These are phyloP conservation scores for Sporisorium sorghi DNA, from an alignment of 1,284 basidiomycete genomes.

Conservation along the genomic window DNA sequence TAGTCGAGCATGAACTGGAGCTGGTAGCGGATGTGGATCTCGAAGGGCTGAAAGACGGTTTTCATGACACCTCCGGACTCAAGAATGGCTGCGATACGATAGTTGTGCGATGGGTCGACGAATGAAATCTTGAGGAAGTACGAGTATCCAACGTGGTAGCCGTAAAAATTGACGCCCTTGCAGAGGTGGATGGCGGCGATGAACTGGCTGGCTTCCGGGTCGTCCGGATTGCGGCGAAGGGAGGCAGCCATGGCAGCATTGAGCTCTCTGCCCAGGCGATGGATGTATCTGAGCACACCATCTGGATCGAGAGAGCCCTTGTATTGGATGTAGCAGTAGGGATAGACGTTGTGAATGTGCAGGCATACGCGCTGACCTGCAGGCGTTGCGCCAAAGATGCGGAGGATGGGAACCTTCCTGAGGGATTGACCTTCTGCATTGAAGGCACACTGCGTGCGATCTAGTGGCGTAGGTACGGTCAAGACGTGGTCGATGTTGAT, in stretches of 20 bases:
- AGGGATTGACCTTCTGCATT: slow-evolving; percentile 75
- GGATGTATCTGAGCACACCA: slow-evolving; percentile 77
- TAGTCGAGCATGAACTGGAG: slow-evolving; percentile 96
- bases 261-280: slow-evolving; percentile 77
- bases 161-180: slow-evolving; percentile 96
- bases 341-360: slow-evolving; percentile 81
- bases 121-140: slow-evolving; percentile 91
- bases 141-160: slow-evolving; percentile 85
- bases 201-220: slow-evolving; percentile 45
- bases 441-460: slow-evolving; percentile 60
- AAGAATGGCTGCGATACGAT: slow-evolving; percentile 59
- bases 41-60: slow-evolving; percentile 77
- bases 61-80: slow-evolving; percentile 69
- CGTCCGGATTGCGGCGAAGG: slow-evolving; percentile 45
- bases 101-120: slow-evolving; percentile 72
- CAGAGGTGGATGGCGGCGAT: slow-evolving; percentile 78
- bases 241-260: slow-evolving; percentile 71
- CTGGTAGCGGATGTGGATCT: slow-evolving; percentile 88
- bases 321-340: slow-evolving; percentile 74
- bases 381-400: slow-evolving; percentile 87
- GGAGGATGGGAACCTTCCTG: slow-evolving; percentile 78
- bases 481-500: slow-evolving; percentile 64
- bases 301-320: slow-evolving; percentile 67
- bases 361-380: slow-evolving; percentile 82
- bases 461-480: slow-evolving; percentile 41